Base-by-base conservation (phyloP, 1,139 yeast species). In the Lodderomyces orthopsilosis region DNA sequence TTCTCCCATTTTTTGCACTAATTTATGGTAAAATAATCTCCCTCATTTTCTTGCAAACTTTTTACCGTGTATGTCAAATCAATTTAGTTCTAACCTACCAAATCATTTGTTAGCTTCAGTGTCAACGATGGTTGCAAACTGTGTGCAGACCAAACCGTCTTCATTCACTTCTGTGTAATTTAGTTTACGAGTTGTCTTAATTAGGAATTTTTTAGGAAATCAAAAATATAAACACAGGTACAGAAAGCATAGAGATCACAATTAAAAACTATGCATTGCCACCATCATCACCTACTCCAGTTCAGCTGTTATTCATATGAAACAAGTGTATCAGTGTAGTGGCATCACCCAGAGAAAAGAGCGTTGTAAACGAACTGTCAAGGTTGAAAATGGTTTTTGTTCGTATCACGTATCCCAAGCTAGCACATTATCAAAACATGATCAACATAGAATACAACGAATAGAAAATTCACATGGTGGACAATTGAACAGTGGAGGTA, bases 311-410 rank as follows among this genome's bases (percentile, higher is more conserved):
- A 5, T 26, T 27, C 35, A 14, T 15, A 35, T 26, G 30, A 37
- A 23, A 21, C 38, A 38, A 8, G 41, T 33, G 4, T 34, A 39
- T 22, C 70, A 65, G 48, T 67, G 73, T 41, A 48, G 47, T 33
- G 73, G 72, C 1, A 53, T 51, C n/a, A 66, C 73, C 1, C 46
- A 45, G 6, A 62, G 57, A 42, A 70, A 70, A 4, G 40, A 40
- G 4, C 56, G 63, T 37, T 67, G 73, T 49, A 61, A 57, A 41
- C 48, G 56, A 38, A 48, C 41, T 41, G 55, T 61, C 28, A 45
- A 40, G 6, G 50, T 58, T 2, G 37, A 46, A 2, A 48, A 45
- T 2, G 64, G 60, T 0, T 64, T 54, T 47, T 69, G 74, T 45
- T 57, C 53, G 23, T 53, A 62, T 42, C 72, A 67, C 42, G 39